Evolutionary conservation across 1,284 basidiomycete genomes (phyloP).

Genomic region (Lignosus rhinocerotis): DNA sequence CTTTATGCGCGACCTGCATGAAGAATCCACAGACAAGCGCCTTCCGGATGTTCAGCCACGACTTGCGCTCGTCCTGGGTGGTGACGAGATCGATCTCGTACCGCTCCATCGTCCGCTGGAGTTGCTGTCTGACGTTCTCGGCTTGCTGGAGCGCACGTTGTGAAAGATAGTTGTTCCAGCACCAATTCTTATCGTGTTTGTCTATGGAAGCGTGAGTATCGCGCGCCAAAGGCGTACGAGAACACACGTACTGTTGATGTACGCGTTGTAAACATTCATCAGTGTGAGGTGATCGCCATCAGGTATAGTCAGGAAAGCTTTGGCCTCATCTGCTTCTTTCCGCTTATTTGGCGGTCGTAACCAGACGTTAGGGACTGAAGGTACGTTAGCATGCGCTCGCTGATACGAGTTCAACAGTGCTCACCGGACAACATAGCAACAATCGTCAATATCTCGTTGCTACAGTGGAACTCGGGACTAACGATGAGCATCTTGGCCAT

Average conservation of each 20-base stretch:
- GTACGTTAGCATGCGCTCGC: background rate
- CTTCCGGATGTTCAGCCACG: slow-evolving; percentile 81
- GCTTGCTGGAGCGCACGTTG: slow-evolving; percentile 86
- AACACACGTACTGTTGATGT: slow-evolving; percentile 70
- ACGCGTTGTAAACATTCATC: slow-evolving; percentile 95
- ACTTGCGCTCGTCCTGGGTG: slow-evolving; percentile 77
- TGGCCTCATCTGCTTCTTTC: slow-evolving; percentile 91
- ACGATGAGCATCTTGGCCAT: slow-evolving; percentile 94
- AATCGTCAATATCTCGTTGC: slow-evolving; percentile 94
- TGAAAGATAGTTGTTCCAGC: slow-evolving; percentile 92
- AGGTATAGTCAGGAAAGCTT: slow-evolving; percentile 86
- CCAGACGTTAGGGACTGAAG: slow-evolving; percentile 89
- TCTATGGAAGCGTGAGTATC: slow-evolving; percentile 42
- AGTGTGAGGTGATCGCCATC: slow-evolving; percentile 96
- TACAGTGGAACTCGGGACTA: slow-evolving; percentile 94
- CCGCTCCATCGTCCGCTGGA: slow-evolving; percentile 94
- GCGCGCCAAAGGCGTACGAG: background rate
- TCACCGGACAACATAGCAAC: slow-evolving; percentile 93
- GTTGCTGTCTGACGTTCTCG: slow-evolving; percentile 92
- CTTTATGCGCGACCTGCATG: slow-evolving; percentile 97
- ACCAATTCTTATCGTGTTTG: slow-evolving; percentile 82
- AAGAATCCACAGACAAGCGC: slow-evolving; percentile 94
- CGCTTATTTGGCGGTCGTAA: slow-evolving; percentile 86
- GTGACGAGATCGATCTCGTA: slow-evolving; percentile 82
- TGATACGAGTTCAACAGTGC: slow-evolving; percentile 20